Base-by-base conservation (phyloP, 164 flowering plant species). In the Liquidambar formosana region DNA sequence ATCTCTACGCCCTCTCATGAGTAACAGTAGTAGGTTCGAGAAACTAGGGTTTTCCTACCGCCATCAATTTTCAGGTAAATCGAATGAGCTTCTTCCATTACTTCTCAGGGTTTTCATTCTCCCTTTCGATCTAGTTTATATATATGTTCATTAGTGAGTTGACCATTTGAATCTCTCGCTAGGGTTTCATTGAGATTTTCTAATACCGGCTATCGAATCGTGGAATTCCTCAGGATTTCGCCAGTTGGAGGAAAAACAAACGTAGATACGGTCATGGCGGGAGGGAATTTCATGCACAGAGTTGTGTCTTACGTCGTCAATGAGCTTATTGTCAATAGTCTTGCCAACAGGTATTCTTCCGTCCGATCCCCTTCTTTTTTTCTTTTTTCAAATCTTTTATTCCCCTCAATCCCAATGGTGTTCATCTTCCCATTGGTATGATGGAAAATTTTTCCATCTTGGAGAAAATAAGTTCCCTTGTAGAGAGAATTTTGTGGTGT, bases 261-360 rank as follows among this genome's bases (percentile, higher is more conserved):
- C 41, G 6, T 2, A 33, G 41, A 33, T 33, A 33, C 41, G 41
- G 41, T 33, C 41, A 81, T 78, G 89, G 88, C 86, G 23, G 94
- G 89, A 16, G 94, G 88, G 26, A 81, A 81, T 77, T 86, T 88
- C 74, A 26, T 86, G 74, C 71, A 81, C 64, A 82, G 93, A 70
- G 89, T 83, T 13, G 1, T 91, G 0, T 80, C 86, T 38, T 89
- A 89, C 66, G 71, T 89, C 2, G 86, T 83, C 15, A 89, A 91
- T 49, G 92, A 89, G 72, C 14, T 89, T 3, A 60, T 89, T 38
- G 91, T 91, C 2, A 75, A 88, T 51, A 66, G 91, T 43, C 91
- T 91, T 46, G 91, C 93, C 2, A 88, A 88, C 78, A 91, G 89
- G 97, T 91, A 71, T 27, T 19, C 19, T 10, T 48, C 56, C 21